These are phyloP conservation scores for Cyberlindnera maritima DNA, from an alignment of 805 yeast genomes.

Conservation along the genomic window DNA sequence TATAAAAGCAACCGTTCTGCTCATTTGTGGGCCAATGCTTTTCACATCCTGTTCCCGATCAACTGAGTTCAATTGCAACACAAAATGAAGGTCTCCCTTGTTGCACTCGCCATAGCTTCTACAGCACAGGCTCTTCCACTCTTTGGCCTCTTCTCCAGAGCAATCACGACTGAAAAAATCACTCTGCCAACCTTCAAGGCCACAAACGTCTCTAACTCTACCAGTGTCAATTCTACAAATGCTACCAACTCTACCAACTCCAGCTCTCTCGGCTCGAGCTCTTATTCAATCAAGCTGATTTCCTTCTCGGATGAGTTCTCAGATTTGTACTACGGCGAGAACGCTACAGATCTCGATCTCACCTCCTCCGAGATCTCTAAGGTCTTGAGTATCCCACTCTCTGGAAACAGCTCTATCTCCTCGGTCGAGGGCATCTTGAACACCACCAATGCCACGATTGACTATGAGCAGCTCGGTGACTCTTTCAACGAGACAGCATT, in stretches of 20 bases:
- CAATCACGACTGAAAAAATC: background rate
- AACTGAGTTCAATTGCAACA: background rate
- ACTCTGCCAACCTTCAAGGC: background rate
- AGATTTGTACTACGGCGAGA: slow-evolving; percentile 9
- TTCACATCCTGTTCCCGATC: no score
- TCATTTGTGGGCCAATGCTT: no score
- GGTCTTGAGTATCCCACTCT: background rate
- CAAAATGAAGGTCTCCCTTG: background rate
- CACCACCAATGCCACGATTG: slow-evolving; percentile 15
- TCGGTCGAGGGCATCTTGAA: slow-evolving; percentile 10
- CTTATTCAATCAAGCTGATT: slow-evolving; percentile 9
- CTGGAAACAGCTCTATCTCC: background rate
- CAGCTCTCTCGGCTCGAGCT: background rate
- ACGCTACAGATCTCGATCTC: background rate
- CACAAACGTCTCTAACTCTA: background rate
- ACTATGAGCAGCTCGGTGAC: slow-evolving; percentile 40
- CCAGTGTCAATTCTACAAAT: slow-evolving; percentile 1
- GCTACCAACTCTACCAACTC: slow-evolving; percentile 10
- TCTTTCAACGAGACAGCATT: slow-evolving; percentile 20
- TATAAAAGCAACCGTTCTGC: background rate
- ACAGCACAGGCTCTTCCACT: background rate
- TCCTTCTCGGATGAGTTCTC: slow-evolving; percentile 19
- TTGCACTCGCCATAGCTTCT: background rate
- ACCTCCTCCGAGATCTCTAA: background rate
- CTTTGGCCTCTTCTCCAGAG: background rate